Conservation (phyloP, 2,329 filamentous ascomycete species). For the Cytospora chrysosperma region DNA sequence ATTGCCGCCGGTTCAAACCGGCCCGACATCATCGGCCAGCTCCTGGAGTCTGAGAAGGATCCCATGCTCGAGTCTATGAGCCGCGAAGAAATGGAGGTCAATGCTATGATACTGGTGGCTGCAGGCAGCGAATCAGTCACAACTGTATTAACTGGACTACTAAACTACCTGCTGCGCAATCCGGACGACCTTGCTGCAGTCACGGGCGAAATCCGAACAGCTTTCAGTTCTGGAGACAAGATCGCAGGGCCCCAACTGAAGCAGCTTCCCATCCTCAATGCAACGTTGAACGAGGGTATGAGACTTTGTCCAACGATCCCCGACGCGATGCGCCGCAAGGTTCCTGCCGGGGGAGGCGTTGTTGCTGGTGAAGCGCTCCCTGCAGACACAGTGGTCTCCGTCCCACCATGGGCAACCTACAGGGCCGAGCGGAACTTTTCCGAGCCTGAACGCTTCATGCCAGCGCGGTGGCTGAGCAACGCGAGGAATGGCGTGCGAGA, state of each 20-base stretch:
- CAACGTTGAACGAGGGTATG: conserved; percentile 8
- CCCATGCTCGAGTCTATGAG: conserved; percentile 2
- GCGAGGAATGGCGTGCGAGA: not conserved
- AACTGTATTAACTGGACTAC: conserved; percentile 9
- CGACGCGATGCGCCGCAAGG: conserved; percentile 7
- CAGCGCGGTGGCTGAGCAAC: conserved; percentile 5
- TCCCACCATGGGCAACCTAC: conserved; percentile 11
- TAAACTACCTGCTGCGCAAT: conserved; percentile 8
- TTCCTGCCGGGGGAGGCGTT: not conserved
- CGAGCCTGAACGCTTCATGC: conserved; percentile 12
- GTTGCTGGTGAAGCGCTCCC: conserved; percentile 10
- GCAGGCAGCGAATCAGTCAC: conserved; percentile 18
- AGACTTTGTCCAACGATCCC: conserved; percentile 15
- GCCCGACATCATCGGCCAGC: conserved; percentile 3
- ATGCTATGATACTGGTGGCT: conserved; percentile 11
- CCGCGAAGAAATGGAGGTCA: conserved; percentile 17
- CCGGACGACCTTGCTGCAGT: conserved; percentile 8
- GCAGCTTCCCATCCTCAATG: conserved; percentile 11
- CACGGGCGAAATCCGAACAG: conserved; percentile 3
- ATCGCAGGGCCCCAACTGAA: conserved; percentile 3
- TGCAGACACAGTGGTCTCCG: conserved; percentile 2
- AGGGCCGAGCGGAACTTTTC: conserved; percentile 9
- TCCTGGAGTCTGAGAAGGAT: conserved; percentile 6
- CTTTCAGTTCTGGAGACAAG: conserved; percentile 2
- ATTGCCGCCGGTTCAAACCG: not conserved